Evolutionary conservation across 1,284 basidiomycete genomes (phyloP).

Genomic region (Ceratobasidium sp.): DNA sequence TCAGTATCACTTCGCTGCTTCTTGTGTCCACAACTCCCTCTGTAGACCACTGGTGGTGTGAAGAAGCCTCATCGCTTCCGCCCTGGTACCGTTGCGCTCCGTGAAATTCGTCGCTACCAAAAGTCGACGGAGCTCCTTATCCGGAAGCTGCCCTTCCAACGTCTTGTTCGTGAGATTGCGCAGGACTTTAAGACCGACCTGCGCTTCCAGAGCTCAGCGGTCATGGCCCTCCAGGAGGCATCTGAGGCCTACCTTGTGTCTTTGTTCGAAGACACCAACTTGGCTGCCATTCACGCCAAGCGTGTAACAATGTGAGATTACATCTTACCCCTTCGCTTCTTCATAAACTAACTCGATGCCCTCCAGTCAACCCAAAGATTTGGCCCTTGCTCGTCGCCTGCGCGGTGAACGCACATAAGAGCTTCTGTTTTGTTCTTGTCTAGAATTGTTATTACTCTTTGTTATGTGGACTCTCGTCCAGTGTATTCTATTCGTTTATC

Average conservation of each 20-base stretch:
- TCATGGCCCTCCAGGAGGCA: conserved; percentile 83
- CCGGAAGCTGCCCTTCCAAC: conserved; percentile 81
- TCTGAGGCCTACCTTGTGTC: conserved; percentile 89
- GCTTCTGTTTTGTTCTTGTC: conserved; percentile 48
- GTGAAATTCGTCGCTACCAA: conserved; percentile 88
- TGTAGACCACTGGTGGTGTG: conserved; percentile 75
- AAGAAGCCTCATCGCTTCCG: conserved; percentile 82
- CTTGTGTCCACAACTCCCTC: conserved; percentile 2
- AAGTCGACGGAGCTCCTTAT: conserved; percentile 84
- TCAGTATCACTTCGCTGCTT: not conserved
- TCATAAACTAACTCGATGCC: conserved; percentile 65
- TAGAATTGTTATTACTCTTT: conserved; percentile 51
- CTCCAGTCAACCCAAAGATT: conserved; percentile 75
- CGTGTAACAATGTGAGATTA: conserved; percentile 75
- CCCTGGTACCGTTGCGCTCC: conserved; percentile 81
- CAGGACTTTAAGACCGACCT: conserved; percentile 72
- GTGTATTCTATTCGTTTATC: conserved; percentile 41
- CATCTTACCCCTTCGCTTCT: conserved; percentile 55
- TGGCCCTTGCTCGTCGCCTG: conserved; percentile 72
- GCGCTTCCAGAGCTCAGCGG: conserved; percentile 84
- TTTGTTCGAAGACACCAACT: conserved; percentile 90
- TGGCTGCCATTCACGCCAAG: conserved; percentile 92
- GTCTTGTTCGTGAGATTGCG: conserved; percentile 77
- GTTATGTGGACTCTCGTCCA: conserved; percentile 1
- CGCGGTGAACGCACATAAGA: conserved; percentile 63